Conservation (phyloP, 768 basidiomycete genomes). For the Trametopsis cervina region DNA sequence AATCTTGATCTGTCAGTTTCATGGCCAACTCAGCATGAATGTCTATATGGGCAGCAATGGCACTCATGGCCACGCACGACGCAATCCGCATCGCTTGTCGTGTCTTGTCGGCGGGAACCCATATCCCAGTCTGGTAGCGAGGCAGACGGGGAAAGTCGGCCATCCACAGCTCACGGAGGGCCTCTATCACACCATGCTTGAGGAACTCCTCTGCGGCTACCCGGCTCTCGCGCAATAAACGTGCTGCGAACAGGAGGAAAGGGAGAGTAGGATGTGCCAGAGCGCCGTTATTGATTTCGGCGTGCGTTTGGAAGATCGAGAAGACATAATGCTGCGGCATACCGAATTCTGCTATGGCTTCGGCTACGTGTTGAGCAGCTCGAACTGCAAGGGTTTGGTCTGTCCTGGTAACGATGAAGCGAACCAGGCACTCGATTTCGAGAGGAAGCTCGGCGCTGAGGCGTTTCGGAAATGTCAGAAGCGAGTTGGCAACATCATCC, state of each 20-base stretch:
- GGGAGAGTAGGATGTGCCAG: conserved; percentile 1
- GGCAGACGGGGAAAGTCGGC: background rate
- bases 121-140: background rate
- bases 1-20: background rate
- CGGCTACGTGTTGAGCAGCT: background rate
- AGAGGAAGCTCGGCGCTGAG: background rate
- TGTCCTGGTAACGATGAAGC: background rate
- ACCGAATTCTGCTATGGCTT: background rate
- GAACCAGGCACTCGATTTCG: background rate
- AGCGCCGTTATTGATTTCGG: background rate
- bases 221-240: background rate
- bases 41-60: background rate
- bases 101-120: background rate
- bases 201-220: background rate
- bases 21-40: background rate
- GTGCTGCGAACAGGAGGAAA: conserved; percentile 2
- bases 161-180: background rate
- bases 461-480: background rate
- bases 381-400: background rate
- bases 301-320: background rate
- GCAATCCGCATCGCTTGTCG: background rate
- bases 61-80: background rate
- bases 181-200: background rate
- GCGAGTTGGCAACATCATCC: background rate
- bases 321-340: background rate